Base-by-base conservation (phyloP, 73 alveolate genomes). In the Paramecium sexaurelia region DNA sequence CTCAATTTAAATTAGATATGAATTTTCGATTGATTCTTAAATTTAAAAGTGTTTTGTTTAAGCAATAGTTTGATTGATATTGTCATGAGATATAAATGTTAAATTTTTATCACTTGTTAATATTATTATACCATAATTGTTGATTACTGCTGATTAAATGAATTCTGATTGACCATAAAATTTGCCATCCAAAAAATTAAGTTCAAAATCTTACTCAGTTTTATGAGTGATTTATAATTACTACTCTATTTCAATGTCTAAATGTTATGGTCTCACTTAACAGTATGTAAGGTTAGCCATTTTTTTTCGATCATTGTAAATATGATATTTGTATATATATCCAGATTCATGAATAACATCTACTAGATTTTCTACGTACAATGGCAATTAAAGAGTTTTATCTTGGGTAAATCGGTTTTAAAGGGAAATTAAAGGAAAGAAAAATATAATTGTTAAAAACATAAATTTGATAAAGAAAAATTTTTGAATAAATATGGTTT, bases 41-140 rank as follows among this genome's bases (percentile, higher is more conserved):
- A 61, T 29, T 32, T 61, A 61, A 29, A 22, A 61, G 11, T 61
- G 39, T 26, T 61, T 26, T 2, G 47, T 61, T 24, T 13, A 8
- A 11, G 29, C 67, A 17, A 61, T 22, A 13, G 20, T 61, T 61
- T 11, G 29, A 29, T 61, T 19, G 7, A 32, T 61, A 10, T 26
- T 10, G 11, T 61, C 8, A 26, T 61, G 83, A 11, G 39, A 61
- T 4, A 61, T 26, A 61, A 61, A 61, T 61, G 39, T 32, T 61
- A 61, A 61, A 29, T 29, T 61, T 61, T 61, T 61, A 61, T 61
- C 83, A 11, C 47, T 61, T 61, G 83, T 61, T 6, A 61, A 61
- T 29, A 61, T 61, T 13, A 61, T 29, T 3, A 61, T 61, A 5
- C 83, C 83, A 24, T 61, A 26, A 29, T 24, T 4, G 11, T 26